Percentiles rank a stretch among this genome's conserved stretches.
Conservation (phyloP, 2,329 filamentous ascomycete genomes). For the Akanthomyces lecanii region DNA sequence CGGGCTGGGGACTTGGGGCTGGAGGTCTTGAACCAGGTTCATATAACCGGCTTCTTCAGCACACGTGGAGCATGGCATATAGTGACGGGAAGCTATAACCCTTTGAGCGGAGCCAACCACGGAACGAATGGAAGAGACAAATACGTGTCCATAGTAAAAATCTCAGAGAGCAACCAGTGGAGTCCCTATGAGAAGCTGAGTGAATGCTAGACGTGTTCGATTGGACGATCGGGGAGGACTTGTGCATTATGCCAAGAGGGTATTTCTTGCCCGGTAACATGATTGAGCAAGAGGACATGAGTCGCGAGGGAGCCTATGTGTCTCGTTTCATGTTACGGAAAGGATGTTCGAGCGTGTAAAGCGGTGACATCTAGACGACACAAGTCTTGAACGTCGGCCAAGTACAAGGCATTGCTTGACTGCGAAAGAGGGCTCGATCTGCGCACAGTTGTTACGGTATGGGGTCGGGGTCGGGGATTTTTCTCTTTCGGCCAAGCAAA, state of each 20-base stretch:
- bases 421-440: neutral
- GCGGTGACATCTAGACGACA: neutral
- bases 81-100: neutral
- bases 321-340: neutral
- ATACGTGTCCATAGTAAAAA: neutral
- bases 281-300: neutral
- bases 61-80: constrained; percentile 9
- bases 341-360: neutral
- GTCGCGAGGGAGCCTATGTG: neutral
- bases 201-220: neutral
- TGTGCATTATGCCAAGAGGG: neutral
- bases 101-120: neutral
- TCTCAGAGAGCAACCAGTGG: neutral
- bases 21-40: neutral
- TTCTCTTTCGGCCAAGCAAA: neutral
- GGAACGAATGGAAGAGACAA: neutral
- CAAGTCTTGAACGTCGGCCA: neutral
- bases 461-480: neutral
- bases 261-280: neutral
- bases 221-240: neutral
- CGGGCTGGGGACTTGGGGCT: neutral
- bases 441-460: neutral
- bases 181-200: neutral
- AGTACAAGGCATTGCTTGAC: neutral
- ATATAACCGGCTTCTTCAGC: constrained; percentile 9